phyloP scores from a whole-genome alignment of 106 monocot species.

The Iris macrosiphon region DNA sequence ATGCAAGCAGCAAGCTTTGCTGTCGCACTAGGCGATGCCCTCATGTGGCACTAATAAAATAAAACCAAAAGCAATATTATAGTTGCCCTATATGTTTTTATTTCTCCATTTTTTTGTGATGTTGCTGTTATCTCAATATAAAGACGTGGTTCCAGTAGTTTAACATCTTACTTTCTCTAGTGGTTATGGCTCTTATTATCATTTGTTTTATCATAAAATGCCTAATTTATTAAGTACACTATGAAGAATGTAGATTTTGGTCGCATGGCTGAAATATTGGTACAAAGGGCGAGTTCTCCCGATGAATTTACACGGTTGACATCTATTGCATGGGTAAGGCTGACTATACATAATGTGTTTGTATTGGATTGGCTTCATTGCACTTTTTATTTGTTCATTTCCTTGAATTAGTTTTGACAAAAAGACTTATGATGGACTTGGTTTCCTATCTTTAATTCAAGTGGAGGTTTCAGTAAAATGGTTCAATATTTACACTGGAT shows the following conservation, averaged over 20 bases:
- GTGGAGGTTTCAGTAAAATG: background rate
- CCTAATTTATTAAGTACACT: background rate
- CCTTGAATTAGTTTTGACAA: background rate
- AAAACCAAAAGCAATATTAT: no score
- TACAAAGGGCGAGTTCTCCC: constrained; percentile 63
- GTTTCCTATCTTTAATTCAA: background rate
- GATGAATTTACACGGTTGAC: constrained; percentile 91
- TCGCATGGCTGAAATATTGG: constrained; percentile 96
- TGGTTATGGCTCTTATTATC: no score
- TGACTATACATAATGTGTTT: no score
- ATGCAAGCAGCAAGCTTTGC: no score
- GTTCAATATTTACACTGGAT: background rate
- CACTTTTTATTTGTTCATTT: background rate
- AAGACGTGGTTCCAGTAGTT: no score
- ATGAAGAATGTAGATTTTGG: constrained; percentile 99
- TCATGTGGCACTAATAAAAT: no score
- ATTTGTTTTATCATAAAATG: background rate
- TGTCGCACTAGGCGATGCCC: no score
- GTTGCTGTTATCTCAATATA: no score
- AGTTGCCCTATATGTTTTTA: no score
- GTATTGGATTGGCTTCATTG: no score
- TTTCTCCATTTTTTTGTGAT: no score
- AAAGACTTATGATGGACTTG: background rate
- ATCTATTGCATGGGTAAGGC: constrained; percentile 80
- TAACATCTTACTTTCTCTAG: no score